Evolutionary conservation across 2,329 filamentous ascomycete genomes (phyloP).

Genomic region (Dactylellina cionopaga): DNA sequence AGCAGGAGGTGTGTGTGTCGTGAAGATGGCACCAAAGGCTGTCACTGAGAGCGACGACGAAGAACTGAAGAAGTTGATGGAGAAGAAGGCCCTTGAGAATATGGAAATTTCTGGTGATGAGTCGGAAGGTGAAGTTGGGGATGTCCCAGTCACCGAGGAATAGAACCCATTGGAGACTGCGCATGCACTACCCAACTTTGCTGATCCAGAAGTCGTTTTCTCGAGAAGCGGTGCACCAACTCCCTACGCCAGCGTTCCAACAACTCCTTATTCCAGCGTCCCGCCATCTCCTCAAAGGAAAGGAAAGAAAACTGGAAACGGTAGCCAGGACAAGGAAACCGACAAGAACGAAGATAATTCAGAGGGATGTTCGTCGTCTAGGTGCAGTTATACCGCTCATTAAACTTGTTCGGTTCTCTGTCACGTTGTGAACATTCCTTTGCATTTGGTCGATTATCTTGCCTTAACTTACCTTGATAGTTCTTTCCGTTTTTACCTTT

Average conservation of each 20-base stretch:
- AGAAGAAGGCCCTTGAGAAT: conserved; percentile 81
- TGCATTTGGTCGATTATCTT: neutral
- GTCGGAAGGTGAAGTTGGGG: conserved; percentile 68
- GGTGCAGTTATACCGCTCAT: neutral
- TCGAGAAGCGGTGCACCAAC: neutral
- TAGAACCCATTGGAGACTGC: conserved; percentile 15
- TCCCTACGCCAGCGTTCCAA: neutral
- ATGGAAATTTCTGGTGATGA: conserved; percentile 97
- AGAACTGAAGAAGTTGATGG: conserved; percentile 96
- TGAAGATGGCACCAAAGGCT: conserved; percentile 99
- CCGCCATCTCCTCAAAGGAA: conserved; percentile 2
- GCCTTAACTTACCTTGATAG: neutral
- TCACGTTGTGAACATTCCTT: neutral
- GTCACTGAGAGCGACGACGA: conserved; percentile 99
- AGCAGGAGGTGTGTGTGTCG: conserved; percentile 80
- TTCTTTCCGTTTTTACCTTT: too few relatives aligned
- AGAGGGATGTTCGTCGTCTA: neutral
- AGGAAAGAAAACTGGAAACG: neutral
- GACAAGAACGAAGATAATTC: neutral
- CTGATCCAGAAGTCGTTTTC: neutral
- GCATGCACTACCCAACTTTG: neutral
- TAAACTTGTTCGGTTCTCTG: neutral
- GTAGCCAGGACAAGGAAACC: neutral
- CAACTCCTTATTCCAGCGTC: neutral
- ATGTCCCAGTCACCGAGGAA: conserved; percentile 43